phyloP scores from a whole-genome alignment of 495 filamentous ascomycete species.

The Neurospora pannonica region DNA sequence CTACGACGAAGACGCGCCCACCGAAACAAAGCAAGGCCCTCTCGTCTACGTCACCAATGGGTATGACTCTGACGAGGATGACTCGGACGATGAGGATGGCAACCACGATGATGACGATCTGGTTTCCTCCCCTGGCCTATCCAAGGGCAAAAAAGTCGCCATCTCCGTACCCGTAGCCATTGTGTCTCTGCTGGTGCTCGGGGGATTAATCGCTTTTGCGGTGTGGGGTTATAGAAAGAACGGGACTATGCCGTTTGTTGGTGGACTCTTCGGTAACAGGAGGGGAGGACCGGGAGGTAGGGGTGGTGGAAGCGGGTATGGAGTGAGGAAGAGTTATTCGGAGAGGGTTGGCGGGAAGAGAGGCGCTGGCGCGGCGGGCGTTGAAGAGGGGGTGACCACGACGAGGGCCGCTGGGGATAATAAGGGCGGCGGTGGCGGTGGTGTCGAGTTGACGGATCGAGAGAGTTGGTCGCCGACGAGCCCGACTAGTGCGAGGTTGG shows the following conservation, averaged over 20 bases:
- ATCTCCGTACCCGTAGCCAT: slow-evolving; percentile 19
- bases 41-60: slow-evolving; percentile 3
- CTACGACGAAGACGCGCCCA: background rate
- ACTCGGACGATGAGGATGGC: background rate
- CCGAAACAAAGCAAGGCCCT: background rate
- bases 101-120: background rate
- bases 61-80: background rate
- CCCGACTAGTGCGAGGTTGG: background rate
- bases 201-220: background rate
- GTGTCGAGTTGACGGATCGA: slow-evolving; percentile 23
- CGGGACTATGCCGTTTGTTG: slow-evolving; percentile 11
- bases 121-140: background rate
- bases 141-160: background rate
- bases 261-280: background rate
- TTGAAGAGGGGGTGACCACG: background rate
- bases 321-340: slow-evolving; percentile 15
- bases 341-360: slow-evolving; percentile 7
- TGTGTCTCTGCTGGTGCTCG: slow-evolving; percentile 5
- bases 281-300: background rate
- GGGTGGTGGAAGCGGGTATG: slow-evolving; percentile 14
- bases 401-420: background rate
- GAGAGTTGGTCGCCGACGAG: slow-evolving; percentile 24
- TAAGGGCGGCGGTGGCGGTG: slow-evolving; percentile 7
- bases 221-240: slow-evolving; percentile 7
- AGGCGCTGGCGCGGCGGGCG: background rate